Base-by-base conservation (phyloP, 306 rosid genomes). In the Boehmeria nivea region DNA sequence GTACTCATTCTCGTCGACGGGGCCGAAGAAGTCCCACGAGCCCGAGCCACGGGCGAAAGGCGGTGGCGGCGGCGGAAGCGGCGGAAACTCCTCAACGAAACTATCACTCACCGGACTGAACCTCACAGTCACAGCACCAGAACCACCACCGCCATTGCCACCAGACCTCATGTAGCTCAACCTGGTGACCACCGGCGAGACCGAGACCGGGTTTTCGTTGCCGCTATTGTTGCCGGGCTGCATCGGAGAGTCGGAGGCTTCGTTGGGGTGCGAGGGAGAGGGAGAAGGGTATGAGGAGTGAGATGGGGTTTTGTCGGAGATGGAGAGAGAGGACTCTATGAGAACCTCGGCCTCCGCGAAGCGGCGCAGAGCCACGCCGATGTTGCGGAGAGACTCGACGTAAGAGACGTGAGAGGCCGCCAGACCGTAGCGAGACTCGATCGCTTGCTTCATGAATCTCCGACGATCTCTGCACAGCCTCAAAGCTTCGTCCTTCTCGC, bases 1-100 rank as follows among this genome's bases (percentile, higher is more conserved):
- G n/a, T n/a, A n/a, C n/a, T n/a, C n/a, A n/a, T n/a, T n/a, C 43
- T 77, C 95, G 47, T 84, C 95, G 19, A 44, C 53, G 46, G 93
- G 85, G 23, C 82, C 94, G 60, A 91, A 91, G 72, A 70, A 91
- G 79, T 91, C 99, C 99, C 99, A 91, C 20, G 89, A 70, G 58
- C 82, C 87, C 0, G 72, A 61, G 52, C 77, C 85, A 4, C 67
- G 82, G 39, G 36, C 36, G 9, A 11, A 12, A 5, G 70, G 83
- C 15, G 86, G 91, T 0, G 87, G 97, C 0, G 86, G 88, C 0
- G 88, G 84, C 1, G 81, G 95, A 1, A 79, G 84, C 76, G 85
- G 51, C 23, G 83, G 57, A 18, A 72, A 64, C 2, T 87, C 89
- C 57, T 83, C 88, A 24, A 79, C 68, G 53, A 54, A 83, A 20